Conservation (phyloP, 2,329 filamentous ascomycete species). For the Curvularia eragrostidis region DNA sequence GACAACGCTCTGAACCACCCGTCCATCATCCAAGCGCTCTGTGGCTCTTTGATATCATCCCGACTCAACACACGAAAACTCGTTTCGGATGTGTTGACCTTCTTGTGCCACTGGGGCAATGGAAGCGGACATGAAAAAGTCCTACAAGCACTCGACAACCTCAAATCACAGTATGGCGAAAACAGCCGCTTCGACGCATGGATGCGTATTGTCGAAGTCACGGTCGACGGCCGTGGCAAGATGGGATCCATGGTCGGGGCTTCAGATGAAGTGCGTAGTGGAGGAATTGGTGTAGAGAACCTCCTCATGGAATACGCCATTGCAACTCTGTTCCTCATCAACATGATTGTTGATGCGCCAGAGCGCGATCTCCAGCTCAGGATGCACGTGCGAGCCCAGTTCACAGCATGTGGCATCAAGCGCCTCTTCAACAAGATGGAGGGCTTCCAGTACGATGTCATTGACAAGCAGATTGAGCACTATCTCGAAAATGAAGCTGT, state of each 20-base stretch:
- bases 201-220: conserved; percentile 98
- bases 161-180: conserved; percentile 86
- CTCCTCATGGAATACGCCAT: conserved; percentile 98
- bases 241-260: conserved; percentile 98
- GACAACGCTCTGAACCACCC: conserved; percentile 92
- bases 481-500: conserved; percentile 95
- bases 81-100: conserved; percentile 94
- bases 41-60: conserved; percentile 84
- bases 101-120: conserved; percentile 91
- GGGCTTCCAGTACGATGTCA: conserved; percentile 95
- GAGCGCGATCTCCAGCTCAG: conserved; percentile 88
- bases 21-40: conserved; percentile 86
- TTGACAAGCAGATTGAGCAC: conserved; percentile 96
- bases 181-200: conserved; percentile 96
- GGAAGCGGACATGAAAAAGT: conserved; percentile 92
- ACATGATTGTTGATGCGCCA: conserved; percentile 93
- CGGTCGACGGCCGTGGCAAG: conserved; percentile 94
- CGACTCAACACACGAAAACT: conserved; percentile 91
- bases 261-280: conserved; percentile 93
- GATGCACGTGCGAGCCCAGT: conserved; percentile 93
- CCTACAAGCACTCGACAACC: conserved; percentile 87
- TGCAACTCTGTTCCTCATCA: conserved; percentile 91
- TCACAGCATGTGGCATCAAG: conserved; percentile 94
- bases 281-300: conserved; percentile 98
- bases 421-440: conserved; percentile 96